Percentiles rank a stretch among this genome's conserved stretches.
These are phyloP conservation scores for Coccomyxa subellipsoidea DNA, from an alignment of 163 green algal genomes.

Conservation along the genomic window DNA sequence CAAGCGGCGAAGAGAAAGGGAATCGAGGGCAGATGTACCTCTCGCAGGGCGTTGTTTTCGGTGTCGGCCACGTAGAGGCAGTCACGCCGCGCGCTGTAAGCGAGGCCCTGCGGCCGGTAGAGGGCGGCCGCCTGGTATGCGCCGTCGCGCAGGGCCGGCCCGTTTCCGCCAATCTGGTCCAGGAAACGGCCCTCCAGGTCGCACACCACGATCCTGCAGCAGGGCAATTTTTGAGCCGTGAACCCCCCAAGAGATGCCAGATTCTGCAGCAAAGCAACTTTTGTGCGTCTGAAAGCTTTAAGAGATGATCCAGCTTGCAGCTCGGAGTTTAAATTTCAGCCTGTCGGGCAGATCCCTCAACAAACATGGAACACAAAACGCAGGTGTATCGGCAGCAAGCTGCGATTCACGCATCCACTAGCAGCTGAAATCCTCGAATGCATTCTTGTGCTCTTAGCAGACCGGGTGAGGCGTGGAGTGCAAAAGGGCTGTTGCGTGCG, in stretches of 20 bases:
- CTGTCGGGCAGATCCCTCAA: no score
- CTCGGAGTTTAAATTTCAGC: no score
- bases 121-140: constrained; percentile 49
- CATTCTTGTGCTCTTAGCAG: no score
- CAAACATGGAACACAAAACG: no score
- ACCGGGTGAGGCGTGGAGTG: no score
- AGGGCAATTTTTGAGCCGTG: background rate
- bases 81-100: constrained; percentile 32
- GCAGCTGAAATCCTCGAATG: no score
- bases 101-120: constrained; percentile 63
- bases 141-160: constrained; percentile 56
- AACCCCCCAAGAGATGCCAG: no score
- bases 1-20: background rate
- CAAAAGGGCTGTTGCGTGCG: background rate
- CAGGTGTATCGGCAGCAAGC: no score
- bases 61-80: constrained; percentile 76
- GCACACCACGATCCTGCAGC: constrained; percentile 64
- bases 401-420: no score
- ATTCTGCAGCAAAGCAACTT: no score
- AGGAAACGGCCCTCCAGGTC: constrained; percentile 63
- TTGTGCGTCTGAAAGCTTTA: no score
- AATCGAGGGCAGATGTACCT: background rate
- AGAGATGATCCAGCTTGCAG: no score
- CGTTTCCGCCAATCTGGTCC: constrained; percentile 61
- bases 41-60: constrained; percentile 70